Conservation (phyloP, 108 stramenopile species). For the Cylindrotheca closterium region DNA sequence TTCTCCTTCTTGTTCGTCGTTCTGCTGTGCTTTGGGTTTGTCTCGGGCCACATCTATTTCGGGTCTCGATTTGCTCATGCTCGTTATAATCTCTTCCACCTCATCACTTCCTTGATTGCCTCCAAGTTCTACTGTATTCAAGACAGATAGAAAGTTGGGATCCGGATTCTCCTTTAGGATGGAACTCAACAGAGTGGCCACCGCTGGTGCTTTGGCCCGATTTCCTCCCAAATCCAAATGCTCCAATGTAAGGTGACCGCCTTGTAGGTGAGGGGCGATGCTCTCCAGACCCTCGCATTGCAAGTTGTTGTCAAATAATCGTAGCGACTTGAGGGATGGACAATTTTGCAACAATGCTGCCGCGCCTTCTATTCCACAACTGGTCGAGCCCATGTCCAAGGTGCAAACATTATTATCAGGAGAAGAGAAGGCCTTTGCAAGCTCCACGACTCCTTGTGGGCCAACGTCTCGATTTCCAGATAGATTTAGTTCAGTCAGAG, state of each 20-base stretch:
- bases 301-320: slow-evolving; percentile 67
- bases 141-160: not conserved
- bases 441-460: not conserved
- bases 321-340: slow-evolving; percentile 37
- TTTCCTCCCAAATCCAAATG: slow-evolving; percentile 78
- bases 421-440: not conserved
- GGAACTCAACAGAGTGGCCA: slow-evolving; percentile 46
- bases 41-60: slow-evolving; percentile 76
- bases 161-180: slow-evolving; percentile 20
- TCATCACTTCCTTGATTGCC: slow-evolving; percentile 59
- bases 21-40: slow-evolving; percentile 29
- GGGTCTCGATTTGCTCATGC: slow-evolving; percentile 40
- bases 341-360: slow-evolving; percentile 26
- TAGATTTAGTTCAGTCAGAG: not conserved
- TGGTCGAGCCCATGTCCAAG: slow-evolving; percentile 57
- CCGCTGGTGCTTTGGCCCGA: slow-evolving; percentile 45
- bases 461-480: not conserved
- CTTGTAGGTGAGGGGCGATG: slow-evolving; percentile 35
- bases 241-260: slow-evolving; percentile 54
- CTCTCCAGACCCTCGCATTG: slow-evolving; percentile 53
- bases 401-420: not conserved
- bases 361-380: slow-evolving; percentile 59
- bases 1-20: not conserved
- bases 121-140: slow-evolving; percentile 64
- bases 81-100: slow-evolving; percentile 37